A percentile compares a stretch with the other conserved stretches of the same genome.
phyloP scores from a whole-genome alignment of 225 moss, liverwort and hornwort species.

The Thuidium tamariscinum region DNA sequence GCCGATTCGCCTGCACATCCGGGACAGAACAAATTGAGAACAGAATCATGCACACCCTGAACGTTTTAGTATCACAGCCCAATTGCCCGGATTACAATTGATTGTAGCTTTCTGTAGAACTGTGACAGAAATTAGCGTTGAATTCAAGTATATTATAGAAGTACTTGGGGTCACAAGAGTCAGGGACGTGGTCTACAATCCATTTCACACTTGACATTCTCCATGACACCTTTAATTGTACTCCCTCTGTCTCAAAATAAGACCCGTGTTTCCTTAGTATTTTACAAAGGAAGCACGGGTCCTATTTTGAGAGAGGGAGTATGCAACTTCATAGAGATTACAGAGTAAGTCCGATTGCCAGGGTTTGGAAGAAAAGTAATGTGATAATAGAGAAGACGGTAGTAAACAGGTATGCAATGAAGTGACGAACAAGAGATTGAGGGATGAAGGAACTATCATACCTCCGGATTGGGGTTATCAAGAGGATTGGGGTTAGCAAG shows the following conservation, averaged over 20 bases:
- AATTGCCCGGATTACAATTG: not conserved
- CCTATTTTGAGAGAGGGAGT: too few species aligned
- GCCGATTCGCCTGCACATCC: too few species aligned
- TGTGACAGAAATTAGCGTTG: too few species aligned
- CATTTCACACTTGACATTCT: not conserved
- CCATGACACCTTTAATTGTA: too few species aligned
- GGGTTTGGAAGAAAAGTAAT: not conserved
- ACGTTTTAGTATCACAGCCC: not conserved
- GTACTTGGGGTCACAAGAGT: too few species aligned
- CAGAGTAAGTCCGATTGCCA: not conserved
- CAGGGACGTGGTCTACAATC: not conserved
- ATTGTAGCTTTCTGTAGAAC: not conserved
- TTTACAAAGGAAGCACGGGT: too few species aligned
- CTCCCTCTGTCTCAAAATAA: too few species aligned
- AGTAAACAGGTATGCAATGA: not conserved
- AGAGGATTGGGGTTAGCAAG: too few species aligned
- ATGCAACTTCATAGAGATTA: not conserved
- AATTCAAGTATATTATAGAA: not conserved
- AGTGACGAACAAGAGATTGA: not conserved
- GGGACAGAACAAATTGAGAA: not conserved
- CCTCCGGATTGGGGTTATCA: constrained; percentile 43
- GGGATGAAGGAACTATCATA: not conserved
- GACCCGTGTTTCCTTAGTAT: too few species aligned
- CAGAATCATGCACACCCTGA: too few species aligned
- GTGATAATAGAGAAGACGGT: not conserved